A percentile compares a stretch with the other conserved stretches of the same genome.
Conservation (phyloP, 2,329 filamentous ascomycete genomes). For the Talaromyces sp. region DNA sequence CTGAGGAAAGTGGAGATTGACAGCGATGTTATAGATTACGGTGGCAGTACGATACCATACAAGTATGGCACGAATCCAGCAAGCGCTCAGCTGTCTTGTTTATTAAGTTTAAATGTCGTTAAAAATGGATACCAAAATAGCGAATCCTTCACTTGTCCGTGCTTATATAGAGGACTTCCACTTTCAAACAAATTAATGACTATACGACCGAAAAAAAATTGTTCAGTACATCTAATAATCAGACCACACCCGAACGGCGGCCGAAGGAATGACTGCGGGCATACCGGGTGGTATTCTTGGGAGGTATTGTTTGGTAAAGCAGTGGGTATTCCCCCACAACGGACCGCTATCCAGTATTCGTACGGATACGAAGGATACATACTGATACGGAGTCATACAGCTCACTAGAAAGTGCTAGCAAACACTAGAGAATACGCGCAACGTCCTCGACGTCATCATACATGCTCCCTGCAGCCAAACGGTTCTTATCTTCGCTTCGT, state of each 20-base stretch:
- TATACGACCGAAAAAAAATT: background rate
- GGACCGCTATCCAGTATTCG: background rate
- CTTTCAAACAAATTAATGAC: background rate
- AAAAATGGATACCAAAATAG: background rate
- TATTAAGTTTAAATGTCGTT: background rate
- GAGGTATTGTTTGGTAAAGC: background rate
- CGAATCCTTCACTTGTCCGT: background rate
- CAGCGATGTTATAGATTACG: background rate
- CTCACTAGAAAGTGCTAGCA: background rate
- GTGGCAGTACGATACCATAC: conserved; percentile 4
- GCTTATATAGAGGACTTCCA: background rate
- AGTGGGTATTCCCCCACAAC: background rate
- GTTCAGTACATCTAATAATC: background rate
- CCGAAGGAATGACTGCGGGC: background rate
- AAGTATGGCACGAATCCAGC: conserved; percentile 1
- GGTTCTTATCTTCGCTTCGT: background rate
- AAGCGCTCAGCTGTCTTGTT: background rate
- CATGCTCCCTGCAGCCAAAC: background rate
- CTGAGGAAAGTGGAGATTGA: background rate
- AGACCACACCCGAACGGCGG: background rate
- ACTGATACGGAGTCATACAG: background rate
- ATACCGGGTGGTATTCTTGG: background rate
- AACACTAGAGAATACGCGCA: background rate
- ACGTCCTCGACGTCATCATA: conserved; percentile 15
- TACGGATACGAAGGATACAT: too few relatives aligned